These are phyloP conservation scores for Plasmodium blacklocki DNA, from an alignment of 169 alveolate genomes.

Conservation along the genomic window DNA sequence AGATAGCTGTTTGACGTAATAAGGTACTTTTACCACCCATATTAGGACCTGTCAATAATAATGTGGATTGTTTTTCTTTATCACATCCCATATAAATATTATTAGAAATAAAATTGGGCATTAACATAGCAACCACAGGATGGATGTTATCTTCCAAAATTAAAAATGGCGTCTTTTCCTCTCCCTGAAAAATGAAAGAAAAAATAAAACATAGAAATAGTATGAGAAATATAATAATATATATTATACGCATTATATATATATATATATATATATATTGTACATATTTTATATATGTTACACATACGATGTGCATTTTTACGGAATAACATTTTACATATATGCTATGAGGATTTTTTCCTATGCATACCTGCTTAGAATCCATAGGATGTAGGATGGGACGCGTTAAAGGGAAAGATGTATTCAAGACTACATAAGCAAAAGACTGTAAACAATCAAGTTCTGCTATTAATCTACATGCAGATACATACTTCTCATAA, in stretches of 20 bases:
- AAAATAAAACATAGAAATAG: too few species aligned
- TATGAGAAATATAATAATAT: too few species aligned
- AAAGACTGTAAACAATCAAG: conserved; percentile 93
- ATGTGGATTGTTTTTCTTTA: conserved; percentile 37
- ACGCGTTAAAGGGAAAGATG: conserved; percentile 31
- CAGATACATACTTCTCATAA: conserved; percentile 74
- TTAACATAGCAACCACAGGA: conserved; percentile 84
- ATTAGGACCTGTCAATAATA: conserved; percentile 99
- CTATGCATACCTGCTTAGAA: neutral
- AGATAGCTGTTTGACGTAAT: conserved; percentile 95
- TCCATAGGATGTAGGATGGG: conserved; percentile 47
- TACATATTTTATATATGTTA: too few species aligned
- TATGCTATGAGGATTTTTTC: neutral
- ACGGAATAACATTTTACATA: too few species aligned
- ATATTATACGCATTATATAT: too few species aligned
- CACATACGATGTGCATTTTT: too few species aligned
- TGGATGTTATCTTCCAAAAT: conserved; percentile 77
- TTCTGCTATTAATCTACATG: conserved; percentile 87
- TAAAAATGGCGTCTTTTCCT: conserved; percentile 17
- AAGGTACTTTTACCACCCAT: conserved; percentile 99
- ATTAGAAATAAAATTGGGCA: conserved; percentile 88
- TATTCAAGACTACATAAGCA: conserved; percentile 81
- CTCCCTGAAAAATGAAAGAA: neutral
- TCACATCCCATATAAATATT: conserved; percentile 79
- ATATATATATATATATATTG: too few species aligned